Percentiles rank a stretch among this genome's conserved stretches.
phyloP scores from a whole-genome alignment of 768 basidiomycete genomes.

The Xerocomellus dryophilus region DNA sequence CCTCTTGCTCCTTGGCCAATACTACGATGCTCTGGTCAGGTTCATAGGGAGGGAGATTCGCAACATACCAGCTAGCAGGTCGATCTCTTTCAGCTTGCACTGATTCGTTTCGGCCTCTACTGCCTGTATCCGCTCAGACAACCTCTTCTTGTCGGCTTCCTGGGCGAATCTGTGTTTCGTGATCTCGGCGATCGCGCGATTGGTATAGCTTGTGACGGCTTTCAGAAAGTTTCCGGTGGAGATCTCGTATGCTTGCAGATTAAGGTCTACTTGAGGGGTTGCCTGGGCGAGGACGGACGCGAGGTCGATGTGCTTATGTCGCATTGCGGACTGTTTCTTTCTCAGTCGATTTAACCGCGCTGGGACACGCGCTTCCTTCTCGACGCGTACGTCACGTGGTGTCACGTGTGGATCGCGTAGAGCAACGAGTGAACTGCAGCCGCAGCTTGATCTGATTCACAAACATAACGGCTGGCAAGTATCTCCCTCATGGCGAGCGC shows the following conservation, averaged over 20 bases:
- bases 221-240: conserved; percentile 72
- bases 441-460: background rate
- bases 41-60: background rate
- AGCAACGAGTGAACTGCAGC: background rate
- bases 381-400: conserved; percentile 27
- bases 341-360: background rate
- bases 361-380: no score
- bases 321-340: conserved; percentile 15
- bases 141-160: conserved; percentile 56
- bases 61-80: conserved; percentile 68
- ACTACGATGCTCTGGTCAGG: conserved; percentile 35
- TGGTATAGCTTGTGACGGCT: conserved; percentile 69
- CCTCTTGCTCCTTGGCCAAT: conserved; percentile 67
- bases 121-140: conserved; percentile 57
- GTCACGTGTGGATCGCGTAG: conserved; percentile 5
- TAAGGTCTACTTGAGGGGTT: conserved; percentile 63
- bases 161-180: conserved; percentile 64
- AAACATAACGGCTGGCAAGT: background rate
- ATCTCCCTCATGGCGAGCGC: conserved; percentile 12
- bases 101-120: conserved; percentile 68
- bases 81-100: conserved; percentile 77
- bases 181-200: conserved; percentile 66
- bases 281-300: conserved; percentile 50
- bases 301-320: conserved; percentile 57
- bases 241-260: conserved; percentile 55